Base-by-base conservation (phyloP, 1,139 yeast species). In the Yamadazyma atmosphaerica region DNA sequence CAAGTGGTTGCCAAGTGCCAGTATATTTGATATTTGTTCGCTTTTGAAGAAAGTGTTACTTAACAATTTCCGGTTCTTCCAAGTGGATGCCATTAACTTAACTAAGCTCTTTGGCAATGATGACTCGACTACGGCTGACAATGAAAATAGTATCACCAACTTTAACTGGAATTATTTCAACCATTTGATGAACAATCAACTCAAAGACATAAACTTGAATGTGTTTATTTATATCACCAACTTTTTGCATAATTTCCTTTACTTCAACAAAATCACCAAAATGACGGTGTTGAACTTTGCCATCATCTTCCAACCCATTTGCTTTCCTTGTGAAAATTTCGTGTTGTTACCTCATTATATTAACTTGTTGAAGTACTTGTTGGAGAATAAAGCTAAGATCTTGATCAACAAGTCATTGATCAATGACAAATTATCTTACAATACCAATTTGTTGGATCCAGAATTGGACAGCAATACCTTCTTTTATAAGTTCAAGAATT, bases 11-110 rank as follows among this genome's bases (percentile, higher is more conserved):
- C 40, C 43, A 1, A 39, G 36, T 6, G 46, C 55, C 8, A 50
- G 44, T 35, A 39, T 51, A 15, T 54, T 52, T 39, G 60, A 55
- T 38, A 39, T 50, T 13, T 53, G 60, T 42, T 55, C 58, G 2
- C 44, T 53, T 16, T 32, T 48, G n/a, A 55, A 55, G 36, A 52
- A 48, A 32, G 34, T 47, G n/a, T 41, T 55, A 16, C 43, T 43
- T 26, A 26, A 43, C 1, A 46, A 47, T 28, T 49, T 39, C 22
- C 11, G 19, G 21, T 19, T 30, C 15, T 19, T 30, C 13, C 33
- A 18, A 19, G 27, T 38, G 12, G 29, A 23, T 16, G 27, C 22
- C 6, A 24, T 28, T 11, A 39, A 43, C 23, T 35, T 43, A 17
- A n/a, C 31, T 9, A 32, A 35, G 17, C 35, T 43, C 18, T 19